phyloP scores from a whole-genome alignment of 106 monocot genomes.

The Dioscorea zingiberensis region DNA sequence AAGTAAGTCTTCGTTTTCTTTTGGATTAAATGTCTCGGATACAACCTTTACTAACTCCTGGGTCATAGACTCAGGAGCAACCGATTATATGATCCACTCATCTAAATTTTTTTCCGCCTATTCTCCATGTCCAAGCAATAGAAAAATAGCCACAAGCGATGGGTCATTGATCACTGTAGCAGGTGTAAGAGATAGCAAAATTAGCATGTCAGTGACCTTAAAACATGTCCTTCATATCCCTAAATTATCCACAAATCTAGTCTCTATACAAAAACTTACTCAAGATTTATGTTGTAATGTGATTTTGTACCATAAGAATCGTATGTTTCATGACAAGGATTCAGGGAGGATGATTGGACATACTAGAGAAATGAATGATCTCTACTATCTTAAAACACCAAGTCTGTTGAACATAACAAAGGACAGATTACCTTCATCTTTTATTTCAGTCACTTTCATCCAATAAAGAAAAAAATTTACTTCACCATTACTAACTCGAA shows the following conservation, averaged over 20 bases:
- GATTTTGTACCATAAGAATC: not conserved
- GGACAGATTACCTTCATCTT: not conserved
- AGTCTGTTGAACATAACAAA: too few species aligned
- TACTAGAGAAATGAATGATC: not conserved
- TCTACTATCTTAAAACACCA: not conserved
- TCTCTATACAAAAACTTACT: not conserved
- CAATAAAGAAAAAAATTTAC: not conserved
- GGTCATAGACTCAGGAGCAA: not conserved
- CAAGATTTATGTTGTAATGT: not conserved
- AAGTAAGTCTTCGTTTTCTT: too few species aligned
- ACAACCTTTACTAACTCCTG: too few species aligned
- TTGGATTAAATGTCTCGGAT: too few species aligned
- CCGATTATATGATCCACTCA: not conserved
- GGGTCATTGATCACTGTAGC: too few species aligned
- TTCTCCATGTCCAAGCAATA: not conserved
- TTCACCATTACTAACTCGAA: not conserved
- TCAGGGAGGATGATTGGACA: not conserved
- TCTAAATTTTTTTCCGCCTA: not conserved
- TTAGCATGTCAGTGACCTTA: not conserved
- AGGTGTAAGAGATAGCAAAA: too few species aligned
- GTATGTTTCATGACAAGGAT: not conserved
- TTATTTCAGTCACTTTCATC: not conserved
- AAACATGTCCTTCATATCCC: not conserved
- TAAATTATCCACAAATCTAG: not conserved
- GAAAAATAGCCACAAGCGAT: not conserved